Conservation (phyloP, 257 asterid species). For the Catharanthus roseus region DNA sequence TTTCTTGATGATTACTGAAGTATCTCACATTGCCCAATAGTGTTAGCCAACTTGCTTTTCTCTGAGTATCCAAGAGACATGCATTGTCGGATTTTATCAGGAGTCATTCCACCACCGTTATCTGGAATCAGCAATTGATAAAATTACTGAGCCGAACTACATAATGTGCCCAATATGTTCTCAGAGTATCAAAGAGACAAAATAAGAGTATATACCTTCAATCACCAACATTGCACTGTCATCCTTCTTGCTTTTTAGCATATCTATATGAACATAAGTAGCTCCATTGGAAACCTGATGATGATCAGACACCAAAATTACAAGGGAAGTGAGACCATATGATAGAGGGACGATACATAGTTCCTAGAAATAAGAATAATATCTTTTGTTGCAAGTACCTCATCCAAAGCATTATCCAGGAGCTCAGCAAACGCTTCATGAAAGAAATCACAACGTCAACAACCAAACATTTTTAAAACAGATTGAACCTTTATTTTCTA, state of each 20-base stretch:
- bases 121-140: slow-evolving; percentile 28
- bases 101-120: slow-evolving; percentile 87
- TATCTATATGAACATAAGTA: slow-evolving; percentile 52
- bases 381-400: slow-evolving; percentile 31
- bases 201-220: slow-evolving; percentile 39
- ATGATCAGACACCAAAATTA: background rate
- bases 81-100: slow-evolving; percentile 70
- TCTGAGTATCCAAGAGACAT: slow-evolving; percentile 85
- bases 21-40: slow-evolving; percentile 79
- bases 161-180: background rate
- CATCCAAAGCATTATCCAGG: slow-evolving; percentile 78
- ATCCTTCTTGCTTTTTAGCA: slow-evolving; percentile 44
- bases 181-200: background rate
- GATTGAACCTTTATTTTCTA: background rate
- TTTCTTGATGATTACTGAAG: background rate
- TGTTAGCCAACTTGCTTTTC: slow-evolving; percentile 56
- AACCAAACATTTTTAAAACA: background rate
- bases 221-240: slow-evolving; percentile 48
- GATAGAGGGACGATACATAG: background rate
- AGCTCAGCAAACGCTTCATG: slow-evolving; percentile 95
- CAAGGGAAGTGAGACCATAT: background rate
- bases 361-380: background rate
- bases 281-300: slow-evolving; percentile 60
- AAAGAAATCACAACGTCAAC: slow-evolving; percentile 1
- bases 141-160: background rate